A percentile compares a stretch with the other conserved stretches of the same genome.
These are phyloP conservation scores for Kodamaea fukazawae DNA, from an alignment of 805 yeast species.

Conservation along the genomic window DNA sequence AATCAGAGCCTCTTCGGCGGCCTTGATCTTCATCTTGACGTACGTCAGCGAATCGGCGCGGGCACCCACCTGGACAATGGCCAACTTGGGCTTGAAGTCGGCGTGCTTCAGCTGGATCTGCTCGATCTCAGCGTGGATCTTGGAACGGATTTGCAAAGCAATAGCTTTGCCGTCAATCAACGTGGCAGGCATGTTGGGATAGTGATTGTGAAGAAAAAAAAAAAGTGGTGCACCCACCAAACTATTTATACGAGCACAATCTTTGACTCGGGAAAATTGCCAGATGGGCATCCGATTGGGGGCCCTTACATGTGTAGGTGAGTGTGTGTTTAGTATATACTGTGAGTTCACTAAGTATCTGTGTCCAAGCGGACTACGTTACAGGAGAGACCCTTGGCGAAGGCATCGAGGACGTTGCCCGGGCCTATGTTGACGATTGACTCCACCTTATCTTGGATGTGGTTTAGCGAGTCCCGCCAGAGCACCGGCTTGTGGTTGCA, in stretches of 20 bases:
- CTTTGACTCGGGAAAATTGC: not conserved
- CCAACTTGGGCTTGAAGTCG: constrained; percentile 60
- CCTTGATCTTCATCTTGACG: constrained; percentile 76
- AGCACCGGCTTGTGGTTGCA: constrained; percentile 45
- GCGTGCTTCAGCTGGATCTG: constrained; percentile 44
- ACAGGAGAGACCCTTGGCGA: not conserved
- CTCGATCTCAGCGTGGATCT: constrained; percentile 39
- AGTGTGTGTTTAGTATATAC: too few relatives aligned
- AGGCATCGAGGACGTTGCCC: constrained; percentile 23
- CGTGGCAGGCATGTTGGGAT: constrained; percentile 23
- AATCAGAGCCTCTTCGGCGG: constrained; percentile 69
- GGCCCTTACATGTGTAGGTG: not conserved
- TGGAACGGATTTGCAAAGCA: constrained; percentile 38
- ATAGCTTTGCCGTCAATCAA: constrained; percentile 46
- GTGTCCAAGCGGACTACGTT: not conserved
- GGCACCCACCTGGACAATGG: constrained; percentile 73
- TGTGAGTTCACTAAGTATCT: too few relatives aligned
- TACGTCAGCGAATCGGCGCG: constrained; percentile 81
- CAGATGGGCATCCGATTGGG: not conserved
- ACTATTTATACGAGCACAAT: not conserved
- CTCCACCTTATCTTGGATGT: constrained; percentile 12
- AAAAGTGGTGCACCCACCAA: not conserved
- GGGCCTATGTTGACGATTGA: constrained; percentile 38
- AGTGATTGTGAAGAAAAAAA: constrained; percentile 3
- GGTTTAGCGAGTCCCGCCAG: constrained; percentile 37